phyloP scores from a whole-genome alignment of 257 asterid genomes.

The Salvia miltiorrhiza region DNA sequence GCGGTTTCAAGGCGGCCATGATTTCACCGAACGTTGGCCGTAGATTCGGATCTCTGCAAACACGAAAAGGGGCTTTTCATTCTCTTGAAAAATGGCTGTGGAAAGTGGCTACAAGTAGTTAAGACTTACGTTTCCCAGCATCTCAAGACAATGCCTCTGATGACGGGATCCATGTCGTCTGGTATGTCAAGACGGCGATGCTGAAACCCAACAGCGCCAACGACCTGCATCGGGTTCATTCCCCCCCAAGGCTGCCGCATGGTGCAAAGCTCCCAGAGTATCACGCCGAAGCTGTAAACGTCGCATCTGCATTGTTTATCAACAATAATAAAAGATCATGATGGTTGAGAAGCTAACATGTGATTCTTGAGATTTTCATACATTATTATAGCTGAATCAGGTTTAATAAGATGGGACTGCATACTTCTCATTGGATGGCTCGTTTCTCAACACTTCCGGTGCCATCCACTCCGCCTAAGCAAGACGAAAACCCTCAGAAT shows the following conservation, averaged over 20 bases:
- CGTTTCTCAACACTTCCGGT: conserved; percentile 97
- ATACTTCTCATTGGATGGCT: conserved; percentile 95
- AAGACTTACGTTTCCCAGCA: conserved; percentile 94
- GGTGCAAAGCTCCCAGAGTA: conserved; percentile 95
- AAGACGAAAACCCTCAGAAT: conserved; percentile 26
- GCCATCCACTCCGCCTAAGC: conserved; percentile 99
- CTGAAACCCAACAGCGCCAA: conserved; percentile 98
- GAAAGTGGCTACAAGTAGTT: background rate
- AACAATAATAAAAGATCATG: conserved; percentile 13
- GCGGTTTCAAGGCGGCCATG: conserved; percentile 84
- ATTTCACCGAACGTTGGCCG: conserved; percentile 89
- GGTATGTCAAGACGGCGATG: conserved; percentile 95
- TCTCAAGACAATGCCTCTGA: conserved; percentile 63
- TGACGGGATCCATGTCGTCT: conserved; percentile 64
- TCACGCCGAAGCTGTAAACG: conserved; percentile 87
- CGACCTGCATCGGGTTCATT: conserved; percentile 98
- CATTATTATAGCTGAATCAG: background rate
- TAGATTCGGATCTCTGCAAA: conserved; percentile 69
- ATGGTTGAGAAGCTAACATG: background rate
- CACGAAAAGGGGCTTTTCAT: background rate
- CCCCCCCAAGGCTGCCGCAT: conserved; percentile 97
- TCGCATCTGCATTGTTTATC: conserved; percentile 66
- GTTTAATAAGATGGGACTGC: conserved; percentile 16
- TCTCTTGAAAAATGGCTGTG: background rate
- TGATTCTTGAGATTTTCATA: background rate